Evolutionary conservation across 352 stramenopile genomes (phyloP).

Genomic region (Pythium periplocum): DNA sequence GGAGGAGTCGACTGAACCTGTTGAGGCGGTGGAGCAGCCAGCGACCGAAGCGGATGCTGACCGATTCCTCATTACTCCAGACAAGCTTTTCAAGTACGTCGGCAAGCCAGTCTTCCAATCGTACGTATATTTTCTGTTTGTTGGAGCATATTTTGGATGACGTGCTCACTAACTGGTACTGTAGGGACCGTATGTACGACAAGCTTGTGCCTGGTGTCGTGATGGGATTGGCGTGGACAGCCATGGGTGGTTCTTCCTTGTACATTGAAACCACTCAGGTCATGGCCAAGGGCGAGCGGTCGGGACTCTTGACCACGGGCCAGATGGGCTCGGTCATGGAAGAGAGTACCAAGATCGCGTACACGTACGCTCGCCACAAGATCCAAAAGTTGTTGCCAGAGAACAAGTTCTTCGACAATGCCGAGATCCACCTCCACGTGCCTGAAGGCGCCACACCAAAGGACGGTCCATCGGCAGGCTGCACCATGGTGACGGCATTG

Average conservation of each 20-base stretch:
- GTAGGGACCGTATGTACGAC: conserved; percentile 95
- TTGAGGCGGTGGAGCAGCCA: conserved; percentile 8
- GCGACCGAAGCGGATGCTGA: conserved; percentile 20
- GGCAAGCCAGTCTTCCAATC: conserved; percentile 97
- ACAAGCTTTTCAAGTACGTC: conserved; percentile 97
- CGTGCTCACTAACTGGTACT: conserved; percentile 6
- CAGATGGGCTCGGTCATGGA: conserved; percentile 99
- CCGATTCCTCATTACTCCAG: conserved; percentile 88
- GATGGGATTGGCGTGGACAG: conserved; percentile 98
- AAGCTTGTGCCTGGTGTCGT: conserved; percentile 93
- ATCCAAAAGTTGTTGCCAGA: conserved; percentile 55
- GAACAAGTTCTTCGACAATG: conserved; percentile 94
- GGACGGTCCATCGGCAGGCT: conserved; percentile 96
- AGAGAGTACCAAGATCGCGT: conserved; percentile 96
- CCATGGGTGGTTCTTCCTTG: conserved; percentile 97
- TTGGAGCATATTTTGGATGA: conserved; percentile 2
- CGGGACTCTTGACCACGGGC: conserved; percentile 85
- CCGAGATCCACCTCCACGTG: conserved; percentile 97
- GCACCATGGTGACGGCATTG: conserved; percentile 97
- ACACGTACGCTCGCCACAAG: conserved; percentile 89
- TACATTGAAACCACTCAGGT: conserved; percentile 96
- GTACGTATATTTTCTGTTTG: conserved; percentile 38
- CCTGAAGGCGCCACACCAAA: conserved; percentile 98
- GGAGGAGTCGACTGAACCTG: conserved; percentile 12
- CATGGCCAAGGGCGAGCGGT: conserved; percentile 56